These are phyloP conservation scores for Spirogloea muscicola DNA, from an alignment of 139 green algal genomes.

Conservation along the genomic window DNA sequence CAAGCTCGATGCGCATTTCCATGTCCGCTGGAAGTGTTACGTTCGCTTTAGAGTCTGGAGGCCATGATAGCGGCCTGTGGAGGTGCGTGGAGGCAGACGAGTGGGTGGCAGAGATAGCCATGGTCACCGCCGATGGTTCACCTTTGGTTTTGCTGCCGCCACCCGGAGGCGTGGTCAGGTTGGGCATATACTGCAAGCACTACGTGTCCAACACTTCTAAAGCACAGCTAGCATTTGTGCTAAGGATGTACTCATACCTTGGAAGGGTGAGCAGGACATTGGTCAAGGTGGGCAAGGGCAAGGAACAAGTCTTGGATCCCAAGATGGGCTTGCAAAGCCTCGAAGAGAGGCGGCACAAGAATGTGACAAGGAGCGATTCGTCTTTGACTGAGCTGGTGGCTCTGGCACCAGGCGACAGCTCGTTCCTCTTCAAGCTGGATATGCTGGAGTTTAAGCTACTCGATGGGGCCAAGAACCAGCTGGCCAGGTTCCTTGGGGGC, in stretches of 20 bases:
- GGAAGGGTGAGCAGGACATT: constrained; percentile 1
- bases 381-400: constrained; percentile 18
- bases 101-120: constrained; percentile 13
- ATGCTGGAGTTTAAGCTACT: constrained; percentile 19
- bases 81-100: constrained; percentile 22
- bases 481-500: constrained; percentile 22
- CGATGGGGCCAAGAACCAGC: too few relatives aligned
- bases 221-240: constrained; percentile 35
- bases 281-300: constrained; percentile 30
- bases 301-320: constrained; percentile 14
- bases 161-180: constrained; percentile 22
- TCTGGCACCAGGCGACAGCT: constrained; percentile 21
- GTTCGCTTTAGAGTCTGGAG: too few relatives aligned
- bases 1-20: constrained; percentile 11
- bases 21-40: too few relatives aligned
- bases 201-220: constrained; percentile 26
- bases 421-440: constrained; percentile 9
- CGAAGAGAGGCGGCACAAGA: too few relatives aligned
- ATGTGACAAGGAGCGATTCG: too few relatives aligned
- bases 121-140: constrained; percentile 26
- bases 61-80: too few relatives aligned
- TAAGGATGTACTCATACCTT: constrained; percentile 31
- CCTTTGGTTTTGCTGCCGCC: constrained; percentile 25
- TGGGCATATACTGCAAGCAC: constrained; percentile 21
- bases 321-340: constrained; percentile 3